Evolutionary conservation across 495 filamentous ascomycete species (phyloP).

Genomic region (Penicillium mononematosum): DNA sequence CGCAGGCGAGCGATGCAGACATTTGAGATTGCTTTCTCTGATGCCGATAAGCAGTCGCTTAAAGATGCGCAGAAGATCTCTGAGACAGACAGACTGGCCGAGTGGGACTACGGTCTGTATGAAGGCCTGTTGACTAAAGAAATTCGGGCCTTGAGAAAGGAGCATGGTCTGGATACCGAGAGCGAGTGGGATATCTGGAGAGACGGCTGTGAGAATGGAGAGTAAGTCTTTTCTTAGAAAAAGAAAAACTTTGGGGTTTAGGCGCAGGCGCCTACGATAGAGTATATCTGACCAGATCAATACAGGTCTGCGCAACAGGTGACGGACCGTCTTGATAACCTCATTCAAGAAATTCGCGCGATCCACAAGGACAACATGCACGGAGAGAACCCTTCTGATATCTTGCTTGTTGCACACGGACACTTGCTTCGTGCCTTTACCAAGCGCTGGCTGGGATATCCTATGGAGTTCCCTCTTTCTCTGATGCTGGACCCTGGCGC

Average conservation of each 20-base stretch:
- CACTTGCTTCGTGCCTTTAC: constrained; percentile 76
- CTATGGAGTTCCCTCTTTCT: constrained; percentile 59
- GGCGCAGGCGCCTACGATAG: neutral
- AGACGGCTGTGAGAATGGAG: constrained; percentile 69
- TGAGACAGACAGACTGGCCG: constrained; percentile 65
- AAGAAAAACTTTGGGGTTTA: neutral
- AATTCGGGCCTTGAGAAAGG: constrained; percentile 60
- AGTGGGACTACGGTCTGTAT: constrained; percentile 89
- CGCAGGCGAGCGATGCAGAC: constrained; percentile 73
- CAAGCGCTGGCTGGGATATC: constrained; percentile 71
- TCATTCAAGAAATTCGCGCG: constrained; percentile 64
- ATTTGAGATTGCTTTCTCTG: constrained; percentile 64
- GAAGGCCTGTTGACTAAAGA: constrained; percentile 70
- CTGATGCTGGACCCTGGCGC: constrained; percentile 76
- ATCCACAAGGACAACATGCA: constrained; percentile 48
- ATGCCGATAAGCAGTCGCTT: constrained; percentile 29
- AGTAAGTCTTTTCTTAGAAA: constrained; percentile 26
- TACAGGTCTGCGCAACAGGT: constrained; percentile 55
- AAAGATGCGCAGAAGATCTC: constrained; percentile 43
- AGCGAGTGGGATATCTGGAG: constrained; percentile 75
- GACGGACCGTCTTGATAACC: constrained; percentile 59
- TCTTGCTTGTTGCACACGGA: constrained; percentile 70
- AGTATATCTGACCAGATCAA: constrained; percentile 1
- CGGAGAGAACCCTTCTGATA: constrained; percentile 51
- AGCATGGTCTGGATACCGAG: constrained; percentile 56